Evolutionary conservation across 176 grass and related monocot genomes (phyloP).

Genomic region (Raddia distichophylla): DNA sequence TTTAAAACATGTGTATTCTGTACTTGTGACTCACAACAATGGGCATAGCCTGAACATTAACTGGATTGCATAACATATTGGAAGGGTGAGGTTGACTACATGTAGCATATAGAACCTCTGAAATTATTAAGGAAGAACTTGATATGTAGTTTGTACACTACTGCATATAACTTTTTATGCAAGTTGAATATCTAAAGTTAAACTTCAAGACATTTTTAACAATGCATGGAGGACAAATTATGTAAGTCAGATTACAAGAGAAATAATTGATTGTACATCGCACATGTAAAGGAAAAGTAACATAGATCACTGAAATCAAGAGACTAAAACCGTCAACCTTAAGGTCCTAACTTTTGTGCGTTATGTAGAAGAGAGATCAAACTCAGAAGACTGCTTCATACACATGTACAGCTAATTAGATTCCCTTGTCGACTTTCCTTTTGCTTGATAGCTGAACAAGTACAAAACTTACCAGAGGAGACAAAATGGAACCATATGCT

Average conservation of each 20-base stretch:
- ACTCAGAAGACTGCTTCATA: conserved; percentile 39
- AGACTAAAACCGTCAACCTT: conserved; percentile 47
- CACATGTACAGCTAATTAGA: conserved; percentile 47
- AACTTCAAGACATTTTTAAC: conserved; percentile 26
- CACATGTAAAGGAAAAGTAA: conserved; percentile 41
- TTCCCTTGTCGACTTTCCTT: conserved; percentile 64
- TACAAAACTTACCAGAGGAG: conserved; percentile 94
- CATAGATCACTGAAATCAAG: conserved; percentile 37
- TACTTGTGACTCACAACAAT: conserved; percentile 3
- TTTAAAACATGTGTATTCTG: neutral
- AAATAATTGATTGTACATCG: conserved; percentile 13
- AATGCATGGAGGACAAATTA: conserved; percentile 19
- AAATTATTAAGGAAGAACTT: conserved; percentile 2
- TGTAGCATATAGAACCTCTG: neutral
- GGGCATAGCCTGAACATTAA: conserved; percentile 1
- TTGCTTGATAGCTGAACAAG: conserved; percentile 78
- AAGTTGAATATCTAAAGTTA: conserved; percentile 21
- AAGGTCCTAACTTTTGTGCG: conserved; percentile 37
- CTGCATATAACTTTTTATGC: conserved; percentile 17
- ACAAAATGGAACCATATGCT: conserved; percentile 92
- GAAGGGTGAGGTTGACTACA: neutral
- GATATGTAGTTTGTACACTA: neutral
- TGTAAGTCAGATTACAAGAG: conserved; percentile 22
- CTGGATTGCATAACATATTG: conserved; percentile 5
- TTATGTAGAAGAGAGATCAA: conserved; percentile 46